Evolutionary conservation across 768 basidiomycete species (phyloP), one percentile per base, ranked within the genome.

Genomic region (Naganishia friedmannii): DNA sequence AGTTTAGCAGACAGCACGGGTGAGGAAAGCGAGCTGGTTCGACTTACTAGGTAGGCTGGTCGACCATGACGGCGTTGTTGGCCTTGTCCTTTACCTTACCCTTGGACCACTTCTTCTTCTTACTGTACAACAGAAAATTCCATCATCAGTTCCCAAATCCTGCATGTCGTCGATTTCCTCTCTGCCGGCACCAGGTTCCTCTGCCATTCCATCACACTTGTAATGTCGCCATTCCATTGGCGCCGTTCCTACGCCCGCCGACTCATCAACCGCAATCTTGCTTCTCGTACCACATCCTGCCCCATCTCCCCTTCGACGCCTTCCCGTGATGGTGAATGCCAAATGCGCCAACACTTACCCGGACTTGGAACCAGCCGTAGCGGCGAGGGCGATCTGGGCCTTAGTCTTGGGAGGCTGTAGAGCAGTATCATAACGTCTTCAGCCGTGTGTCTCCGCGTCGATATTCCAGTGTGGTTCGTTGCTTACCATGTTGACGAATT

Each of bases 91-190:
- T 99, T 83, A 99, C 96, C 85, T 98, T 98, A 82, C 96, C 96
- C 87, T 98, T 98, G 77, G 92, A 96, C 94, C 94, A 97, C 88
- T 98, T 98, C 92, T 98, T 98, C 88, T 98, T 98, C 88, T 97
- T 97, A 73, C 79, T 80, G 68, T 68, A 26, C 8, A 53, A 2
- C 15, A 53, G 2, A n/a, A 26, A 46, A 23, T 42, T 26, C 28
- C 9, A 23, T 12, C 1, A 19, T 23, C 39, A 63, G n/a, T 63
- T 55, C 29, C 28, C 26, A 28, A 19, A 5, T 29, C n/a, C 31
- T 19, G n/a, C 58, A 46, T 42, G 15, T 46, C 34, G 6, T 46
- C 17, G 45, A 21, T 15, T 8, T 46, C 34, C 34, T 37, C 12
- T 37, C 6, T 46, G 7, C 45, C 45, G 17, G 13, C 45, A 46